A percentile compares a stretch with the other conserved stretches of the same genome.
These are phyloP conservation scores for Mortierella sp. DNA, from an alignment of 371 early-diverging fungal genomes.

Conservation along the genomic window DNA sequence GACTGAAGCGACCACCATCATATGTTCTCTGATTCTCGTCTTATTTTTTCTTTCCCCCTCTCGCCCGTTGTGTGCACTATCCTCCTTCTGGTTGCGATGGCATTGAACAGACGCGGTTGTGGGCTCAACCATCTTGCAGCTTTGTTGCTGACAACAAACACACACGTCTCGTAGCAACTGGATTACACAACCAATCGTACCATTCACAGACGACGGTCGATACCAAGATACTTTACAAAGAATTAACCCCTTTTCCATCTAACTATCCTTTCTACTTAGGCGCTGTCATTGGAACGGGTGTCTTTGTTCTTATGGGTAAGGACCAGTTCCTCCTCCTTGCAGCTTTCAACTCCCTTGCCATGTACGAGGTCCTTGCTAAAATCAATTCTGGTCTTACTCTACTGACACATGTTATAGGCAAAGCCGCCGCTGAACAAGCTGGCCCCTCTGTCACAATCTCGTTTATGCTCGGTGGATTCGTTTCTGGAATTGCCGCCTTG, in stretches of 20 bases:
- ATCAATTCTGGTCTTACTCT: conserved; percentile 21
- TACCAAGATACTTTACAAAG: background rate
- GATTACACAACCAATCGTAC: background rate
- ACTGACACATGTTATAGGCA: conserved; percentile 69
- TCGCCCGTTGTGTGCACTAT: background rate
- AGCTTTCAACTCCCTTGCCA: background rate
- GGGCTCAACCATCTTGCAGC: conserved; percentile 9
- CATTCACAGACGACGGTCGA: background rate
- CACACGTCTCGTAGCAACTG: background rate
- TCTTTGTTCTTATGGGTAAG: conserved; percentile 64
- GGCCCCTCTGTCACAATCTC: conserved; percentile 88
- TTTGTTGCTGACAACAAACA: background rate
- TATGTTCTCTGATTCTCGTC: background rate
- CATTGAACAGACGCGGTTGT: conserved; percentile 9
- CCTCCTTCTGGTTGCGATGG: background rate
- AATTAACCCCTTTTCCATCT: background rate
- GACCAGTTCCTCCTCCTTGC: background rate
- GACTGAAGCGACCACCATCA: background rate
- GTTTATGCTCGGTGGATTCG: conserved; percentile 82
- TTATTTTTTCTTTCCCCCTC: background rate
- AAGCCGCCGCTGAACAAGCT: conserved; percentile 83
- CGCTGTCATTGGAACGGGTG: conserved; percentile 82
- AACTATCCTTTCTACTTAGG: conserved; percentile 58
- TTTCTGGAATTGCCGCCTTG: conserved; percentile 80
- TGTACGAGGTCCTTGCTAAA: background rate